Evolutionary conservation across 2,329 filamentous ascomycete genomes (phyloP).

Genomic region (Nemania sp.): DNA sequence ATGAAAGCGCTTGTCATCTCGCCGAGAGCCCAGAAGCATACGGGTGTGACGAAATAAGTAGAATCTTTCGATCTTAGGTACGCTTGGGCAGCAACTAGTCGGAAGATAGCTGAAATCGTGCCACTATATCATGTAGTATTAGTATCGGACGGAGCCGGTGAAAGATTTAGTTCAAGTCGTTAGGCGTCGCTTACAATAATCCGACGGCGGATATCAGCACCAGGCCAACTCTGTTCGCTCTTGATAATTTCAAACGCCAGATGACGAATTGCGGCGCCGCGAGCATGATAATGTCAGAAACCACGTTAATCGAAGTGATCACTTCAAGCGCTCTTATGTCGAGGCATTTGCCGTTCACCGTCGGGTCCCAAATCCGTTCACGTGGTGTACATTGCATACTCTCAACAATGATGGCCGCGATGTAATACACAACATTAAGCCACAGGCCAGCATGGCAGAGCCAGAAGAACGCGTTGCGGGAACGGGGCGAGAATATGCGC

Average conservation of each 20-base stretch:
- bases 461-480: constrained; percentile 30
- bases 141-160: neutral
- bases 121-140: constrained; percentile 19
- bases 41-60: constrained; percentile 21
- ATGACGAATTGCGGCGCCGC: constrained; percentile 24
- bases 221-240: constrained; percentile 14
- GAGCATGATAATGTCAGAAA: constrained; percentile 25
- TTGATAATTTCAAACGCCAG: constrained; percentile 22
- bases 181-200: constrained; percentile 24
- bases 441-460: constrained; percentile 23
- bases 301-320: constrained; percentile 25
- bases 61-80: constrained; percentile 22
- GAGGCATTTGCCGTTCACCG: constrained; percentile 32
- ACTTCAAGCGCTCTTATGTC: constrained; percentile 16
- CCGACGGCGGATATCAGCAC: constrained; percentile 20
- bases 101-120: constrained; percentile 30
- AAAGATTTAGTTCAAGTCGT: neutral
- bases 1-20: constrained; percentile 29
- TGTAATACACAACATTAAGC: constrained; percentile 29
- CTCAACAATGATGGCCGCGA: constrained; percentile 22
- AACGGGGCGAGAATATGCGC: constrained; percentile 16
- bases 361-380: constrained; percentile 28
- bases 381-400: constrained; percentile 32
- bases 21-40: constrained; percentile 32
- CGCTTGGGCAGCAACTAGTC: constrained; percentile 16